Evolutionary conservation across 192 early-diverging fungal genomes (phyloP), one percentile per base, ranked within the genome.

Genomic region (Coemansia sp.): DNA sequence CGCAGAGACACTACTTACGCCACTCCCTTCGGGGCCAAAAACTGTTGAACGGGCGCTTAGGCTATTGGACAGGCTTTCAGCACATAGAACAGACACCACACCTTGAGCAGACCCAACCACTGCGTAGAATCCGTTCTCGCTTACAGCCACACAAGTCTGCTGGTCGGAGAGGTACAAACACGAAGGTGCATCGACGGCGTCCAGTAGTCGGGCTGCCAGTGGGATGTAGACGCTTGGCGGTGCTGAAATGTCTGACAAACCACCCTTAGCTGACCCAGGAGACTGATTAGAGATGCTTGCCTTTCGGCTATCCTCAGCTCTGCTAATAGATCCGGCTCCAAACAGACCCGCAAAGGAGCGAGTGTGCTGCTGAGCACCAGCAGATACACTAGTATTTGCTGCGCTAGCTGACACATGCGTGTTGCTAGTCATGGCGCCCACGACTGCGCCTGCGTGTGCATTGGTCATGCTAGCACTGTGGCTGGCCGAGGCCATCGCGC

Each of bases 391-490:
- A 14, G 51, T 24, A 10, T 42, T 42, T 13, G 51, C 23, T 16
- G 21, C 6, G 11, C 14, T 31, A 31, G 51, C 51, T 4, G 51
- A 10, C 26, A 28, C 9, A n/a, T 20, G 9, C 20, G 16, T 31
- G 31, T 20, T 31, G 11, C 59, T 56, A 16, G 70, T 51, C 76
- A 78, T 78, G 35, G 70, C 70, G 21, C 76, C 56, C 14, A 78
- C 76, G 23, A 69, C 76, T 1, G 76, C 70, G 34, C 70, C 57
- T 8, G 76, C 76, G 26, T 73, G 72, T 46, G 76, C 76, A 26
- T 78, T 78, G 14, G 76, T 69, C 76, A 78, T 78, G 55, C 64
- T 48, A 38, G 59, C 46, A 20, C 57, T 51, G 13, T 56, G 61
- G 60, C 65, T 62, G 24, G 66, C 10, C 21, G 59, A 18, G 9